phyloP scores from a whole-genome alignment of 2,329 filamentous ascomycete species.

The Helicocarpus griseus region DNA sequence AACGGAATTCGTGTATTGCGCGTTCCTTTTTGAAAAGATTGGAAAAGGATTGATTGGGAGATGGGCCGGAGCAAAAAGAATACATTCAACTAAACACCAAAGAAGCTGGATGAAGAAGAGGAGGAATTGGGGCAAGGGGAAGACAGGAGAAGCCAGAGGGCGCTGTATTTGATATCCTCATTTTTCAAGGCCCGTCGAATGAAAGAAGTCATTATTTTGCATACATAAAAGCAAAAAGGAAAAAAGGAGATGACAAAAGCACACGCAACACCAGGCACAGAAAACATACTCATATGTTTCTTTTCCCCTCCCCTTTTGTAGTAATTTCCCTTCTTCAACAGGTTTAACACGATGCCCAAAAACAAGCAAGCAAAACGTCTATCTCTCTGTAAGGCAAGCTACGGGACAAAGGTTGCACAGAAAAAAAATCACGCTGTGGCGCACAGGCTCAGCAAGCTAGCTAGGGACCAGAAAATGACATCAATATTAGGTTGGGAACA shows the following conservation, averaged over 20 bases:
- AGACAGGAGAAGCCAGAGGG: no score
- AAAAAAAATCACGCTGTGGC: not conserved
- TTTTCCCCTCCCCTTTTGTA: not conserved
- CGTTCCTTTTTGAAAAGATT: no score
- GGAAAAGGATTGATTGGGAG: no score
- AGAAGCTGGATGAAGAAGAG: no score
- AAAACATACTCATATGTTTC: not conserved
- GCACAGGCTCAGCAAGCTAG: not conserved
- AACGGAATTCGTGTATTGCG: no score
- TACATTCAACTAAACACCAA: no score
- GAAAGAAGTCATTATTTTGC: not conserved
- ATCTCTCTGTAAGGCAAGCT: not conserved
- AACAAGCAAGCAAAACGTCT: constrained; percentile 3
- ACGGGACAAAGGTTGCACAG: not conserved
- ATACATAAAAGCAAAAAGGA: not conserved
- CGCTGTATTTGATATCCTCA: not conserved
- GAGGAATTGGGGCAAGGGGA: no score
- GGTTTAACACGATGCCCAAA: not conserved
- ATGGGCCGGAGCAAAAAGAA: no score
- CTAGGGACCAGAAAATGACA: not conserved
- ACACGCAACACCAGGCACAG: not conserved
- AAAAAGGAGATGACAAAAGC: not conserved
- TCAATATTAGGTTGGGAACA: not conserved
- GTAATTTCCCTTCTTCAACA: not conserved
- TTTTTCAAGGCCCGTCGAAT: not conserved